phyloP scores from a whole-genome alignment of 2,329 filamentous ascomycete species.

The Parastagonospora nodorum region DNA sequence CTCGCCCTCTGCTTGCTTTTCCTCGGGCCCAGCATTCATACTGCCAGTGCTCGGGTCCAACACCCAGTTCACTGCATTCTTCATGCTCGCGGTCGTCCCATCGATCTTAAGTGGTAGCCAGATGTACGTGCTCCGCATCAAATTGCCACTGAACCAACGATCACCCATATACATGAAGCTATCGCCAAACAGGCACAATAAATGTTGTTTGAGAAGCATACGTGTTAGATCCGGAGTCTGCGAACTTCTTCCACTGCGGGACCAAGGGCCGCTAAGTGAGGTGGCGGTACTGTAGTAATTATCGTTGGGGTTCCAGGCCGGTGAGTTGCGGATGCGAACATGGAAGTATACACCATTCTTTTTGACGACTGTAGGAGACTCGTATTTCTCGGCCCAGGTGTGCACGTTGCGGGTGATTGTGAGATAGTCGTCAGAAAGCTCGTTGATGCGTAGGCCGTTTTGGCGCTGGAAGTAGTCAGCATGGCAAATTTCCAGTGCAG shows the following conservation, averaged over 20 bases:
- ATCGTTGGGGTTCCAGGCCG: conserved; percentile 64
- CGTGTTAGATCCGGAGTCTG: conserved; percentile 61
- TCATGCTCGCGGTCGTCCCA: conserved; percentile 57
- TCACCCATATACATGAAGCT: conserved; percentile 68
- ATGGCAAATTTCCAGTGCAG: no score
- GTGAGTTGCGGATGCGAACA: conserved; percentile 62
- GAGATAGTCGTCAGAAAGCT: conserved; percentile 62
- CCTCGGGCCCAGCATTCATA: conserved; percentile 51
- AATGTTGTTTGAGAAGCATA: conserved; percentile 66
- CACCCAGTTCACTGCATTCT: conserved; percentile 62
- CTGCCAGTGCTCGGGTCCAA: conserved; percentile 52
- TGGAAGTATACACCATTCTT: conserved; percentile 64
- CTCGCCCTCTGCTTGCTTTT: conserved; percentile 61
- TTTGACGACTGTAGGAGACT: conserved; percentile 68
- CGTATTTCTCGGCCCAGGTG: conserved; percentile 61
- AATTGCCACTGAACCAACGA: conserved; percentile 65
- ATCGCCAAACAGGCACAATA: conserved; percentile 55
- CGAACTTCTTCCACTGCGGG: conserved; percentile 64
- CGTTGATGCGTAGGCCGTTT: conserved; percentile 63
- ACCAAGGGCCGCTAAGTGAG: conserved; percentile 65
- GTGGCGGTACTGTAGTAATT: conserved; percentile 67
- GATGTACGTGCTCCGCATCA: conserved; percentile 66
- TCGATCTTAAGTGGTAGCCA: conserved; percentile 65
- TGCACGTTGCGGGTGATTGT: conserved; percentile 56
- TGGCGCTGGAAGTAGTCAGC: conserved; percentile 49